A percentile compares a stretch with the other conserved stretches of the same genome.
Evolutionary conservation across 78 protist genomes (phyloP).

Genomic region (Blattamonas nauphoetae): DNA sequence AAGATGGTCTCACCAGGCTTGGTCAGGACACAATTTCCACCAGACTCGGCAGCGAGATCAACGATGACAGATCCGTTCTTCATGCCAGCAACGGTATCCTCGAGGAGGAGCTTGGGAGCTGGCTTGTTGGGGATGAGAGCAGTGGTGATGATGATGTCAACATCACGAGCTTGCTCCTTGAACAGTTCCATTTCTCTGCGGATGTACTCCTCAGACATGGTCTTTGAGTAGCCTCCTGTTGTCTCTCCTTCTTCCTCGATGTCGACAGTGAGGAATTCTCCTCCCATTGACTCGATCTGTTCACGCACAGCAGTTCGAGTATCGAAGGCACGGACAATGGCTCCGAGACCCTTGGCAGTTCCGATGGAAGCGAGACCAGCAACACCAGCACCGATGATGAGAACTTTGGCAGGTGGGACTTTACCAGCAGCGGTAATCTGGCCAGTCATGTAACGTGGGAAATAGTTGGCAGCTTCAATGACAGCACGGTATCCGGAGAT

Average conservation of each 20-base stretch:
- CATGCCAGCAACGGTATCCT: conserved; percentile 54
- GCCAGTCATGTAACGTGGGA: conserved; percentile 77
- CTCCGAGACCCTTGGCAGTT: conserved; percentile 70
- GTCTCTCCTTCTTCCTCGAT: conserved; percentile 74
- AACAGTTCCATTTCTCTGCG: conserved; percentile 81
- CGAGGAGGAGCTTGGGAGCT: conserved; percentile 73
- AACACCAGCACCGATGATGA: conserved; percentile 86
- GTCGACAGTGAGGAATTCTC: conserved; percentile 78
- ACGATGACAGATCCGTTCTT: conserved; percentile 87
- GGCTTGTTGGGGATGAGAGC: conserved; percentile 87
- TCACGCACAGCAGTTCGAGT: conserved; percentile 84
- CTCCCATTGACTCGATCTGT: conserved; percentile 89
- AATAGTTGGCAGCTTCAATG: conserved; percentile 66
- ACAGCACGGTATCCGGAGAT: conserved; percentile 92
- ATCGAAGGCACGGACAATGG: conserved; percentile 90
- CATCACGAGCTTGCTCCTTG: conserved; percentile 60
- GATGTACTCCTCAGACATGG: conserved; percentile 73
- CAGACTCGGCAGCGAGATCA: conserved; percentile 91
- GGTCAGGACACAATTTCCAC: conserved; percentile 77
- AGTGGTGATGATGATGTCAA: conserved; percentile 94
- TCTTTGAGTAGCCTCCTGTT: conserved; percentile 89
- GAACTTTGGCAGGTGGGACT: conserved; percentile 80
- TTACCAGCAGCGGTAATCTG: conserved; percentile 93
- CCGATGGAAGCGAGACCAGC: conserved; percentile 91
- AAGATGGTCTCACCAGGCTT: conserved; percentile 13